These are phyloP conservation scores for Aspergillus caelatus DNA, from an alignment of 2,329 filamentous ascomycete genomes.

Conservation along the genomic window DNA sequence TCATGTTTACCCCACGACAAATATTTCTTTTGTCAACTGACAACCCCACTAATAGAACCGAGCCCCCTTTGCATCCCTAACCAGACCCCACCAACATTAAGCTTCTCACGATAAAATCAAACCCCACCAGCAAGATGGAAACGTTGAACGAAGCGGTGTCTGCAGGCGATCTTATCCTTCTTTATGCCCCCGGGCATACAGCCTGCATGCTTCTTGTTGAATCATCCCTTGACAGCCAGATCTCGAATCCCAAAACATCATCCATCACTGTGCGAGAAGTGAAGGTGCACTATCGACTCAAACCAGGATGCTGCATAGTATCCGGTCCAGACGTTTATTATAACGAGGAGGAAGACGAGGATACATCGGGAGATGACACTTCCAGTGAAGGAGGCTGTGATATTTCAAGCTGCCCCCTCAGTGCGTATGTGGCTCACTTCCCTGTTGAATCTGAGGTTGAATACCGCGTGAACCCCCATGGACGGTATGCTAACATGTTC, in stretches of 20 bases:
- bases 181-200: fast-evolving
- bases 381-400: no score
- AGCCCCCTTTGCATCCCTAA: no score
- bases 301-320: not conserved
- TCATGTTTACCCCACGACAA: no score
- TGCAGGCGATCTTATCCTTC: not conserved
- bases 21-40: no score
- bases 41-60: no score
- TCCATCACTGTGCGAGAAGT: not conserved
- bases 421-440: not conserved
- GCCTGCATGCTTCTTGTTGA: not conserved
- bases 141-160: not conserved
- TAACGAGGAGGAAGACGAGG: not conserved
- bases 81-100: no score
- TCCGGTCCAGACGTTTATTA: not conserved
- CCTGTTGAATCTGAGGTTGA: not conserved
- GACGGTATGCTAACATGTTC: not conserved
- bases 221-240: not conserved
- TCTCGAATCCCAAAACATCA: fast-evolving
- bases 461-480: not conserved
- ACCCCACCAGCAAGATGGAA: not conserved
- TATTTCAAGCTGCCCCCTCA: no score
- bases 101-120: not conserved
- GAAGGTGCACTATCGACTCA: no score
- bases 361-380: no score